Base-by-base conservation (phyloP, 164 flowering plant species). In the Warburgia ugandensis region DNA sequence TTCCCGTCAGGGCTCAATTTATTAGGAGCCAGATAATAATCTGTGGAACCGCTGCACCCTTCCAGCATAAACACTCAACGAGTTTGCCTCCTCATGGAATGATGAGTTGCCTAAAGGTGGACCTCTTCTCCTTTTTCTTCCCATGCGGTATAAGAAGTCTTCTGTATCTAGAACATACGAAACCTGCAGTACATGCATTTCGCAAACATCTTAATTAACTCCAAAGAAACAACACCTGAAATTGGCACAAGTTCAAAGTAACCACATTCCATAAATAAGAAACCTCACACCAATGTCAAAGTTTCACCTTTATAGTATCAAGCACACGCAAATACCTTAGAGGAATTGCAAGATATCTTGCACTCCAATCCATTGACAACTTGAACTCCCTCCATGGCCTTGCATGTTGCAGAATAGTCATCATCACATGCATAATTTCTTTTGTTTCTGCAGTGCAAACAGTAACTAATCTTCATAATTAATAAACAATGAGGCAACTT, bases 111-210 rank as follows among this genome's bases (percentile, higher is more conserved):
- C 58, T 21, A 3, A 50, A 5, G 14, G 42, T 30, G 50, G 45
- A 37, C 26, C 30, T 14, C 46, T 31, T 64, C 17, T 70, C 48
- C 73, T 69, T 40, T 57, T 77, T 45, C 51, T 73, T 54, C 64
- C 69, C 7, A 19, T 46, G 19, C 94, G 77, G 52, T 69, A 71
- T 64, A 88, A 73, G 66, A 76, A 76, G 45, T 92, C 98, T 67
- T 85, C 95, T 1, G 98, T 85, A 68, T 82, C 96, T 55, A 83
- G 56, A 61, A 86, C 98, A 56, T 88, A 92, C 0, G 94, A 82
- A 12, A 82, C 88, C 96, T 92, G 68, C 38, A 59, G 27, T n/a
- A 20, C 37, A 30, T 13, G 5, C 23, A 31, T 25, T 25, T 13
- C 11, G 14, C 38, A 14, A 28, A 6, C 29, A 20, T n/a, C 19